Evolutionary conservation across 2,329 filamentous ascomycete genomes (phyloP).

Genomic region (Aspergillus unguis): DNA sequence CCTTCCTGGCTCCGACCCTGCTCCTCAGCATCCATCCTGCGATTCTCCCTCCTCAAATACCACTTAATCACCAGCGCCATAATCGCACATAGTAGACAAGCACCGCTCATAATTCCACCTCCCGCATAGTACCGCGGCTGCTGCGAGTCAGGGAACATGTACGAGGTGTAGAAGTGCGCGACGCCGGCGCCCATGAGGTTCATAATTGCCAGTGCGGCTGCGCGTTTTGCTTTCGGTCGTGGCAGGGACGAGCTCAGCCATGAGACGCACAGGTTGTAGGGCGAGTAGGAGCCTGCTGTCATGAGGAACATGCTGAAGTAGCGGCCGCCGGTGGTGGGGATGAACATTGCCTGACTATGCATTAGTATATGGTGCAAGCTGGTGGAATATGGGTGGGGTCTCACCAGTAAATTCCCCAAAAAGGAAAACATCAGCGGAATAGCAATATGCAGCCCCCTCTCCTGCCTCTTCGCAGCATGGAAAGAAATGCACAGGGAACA

Average conservation of each 20-base stretch:
- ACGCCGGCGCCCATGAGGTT: conserved; percentile 4
- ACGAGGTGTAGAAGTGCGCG: conserved; percentile 5
- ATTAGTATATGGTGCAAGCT: not conserved
- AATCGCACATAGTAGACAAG: not conserved
- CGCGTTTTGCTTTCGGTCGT: not conserved
- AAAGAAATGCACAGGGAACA: not conserved
- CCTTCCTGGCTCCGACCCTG: not conserved
- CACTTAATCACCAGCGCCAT: conserved; percentile 3
- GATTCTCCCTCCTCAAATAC: not conserved
- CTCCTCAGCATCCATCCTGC: not conserved
- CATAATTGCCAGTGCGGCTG: conserved; percentile 2
- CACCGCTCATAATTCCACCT: not conserved
- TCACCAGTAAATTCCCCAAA: not conserved
- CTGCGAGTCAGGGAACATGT: conserved; percentile 2
- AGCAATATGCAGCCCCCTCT: not conserved
- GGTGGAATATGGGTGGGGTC: not conserved
- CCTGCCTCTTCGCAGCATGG: not conserved
- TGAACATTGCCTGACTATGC: not conserved
- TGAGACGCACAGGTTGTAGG: conserved; percentile 4
- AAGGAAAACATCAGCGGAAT: conserved; percentile 4
- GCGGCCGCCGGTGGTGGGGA: conserved; percentile 2
- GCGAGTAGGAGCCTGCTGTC: conserved; percentile 2
- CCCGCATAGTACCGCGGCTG: conserved; percentile 1
- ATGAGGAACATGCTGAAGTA: conserved; percentile 9
- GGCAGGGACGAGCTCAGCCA: not conserved